phyloP scores from a whole-genome alignment of 2,329 filamentous ascomycete species.

The Exophiala xenobiotica region DNA sequence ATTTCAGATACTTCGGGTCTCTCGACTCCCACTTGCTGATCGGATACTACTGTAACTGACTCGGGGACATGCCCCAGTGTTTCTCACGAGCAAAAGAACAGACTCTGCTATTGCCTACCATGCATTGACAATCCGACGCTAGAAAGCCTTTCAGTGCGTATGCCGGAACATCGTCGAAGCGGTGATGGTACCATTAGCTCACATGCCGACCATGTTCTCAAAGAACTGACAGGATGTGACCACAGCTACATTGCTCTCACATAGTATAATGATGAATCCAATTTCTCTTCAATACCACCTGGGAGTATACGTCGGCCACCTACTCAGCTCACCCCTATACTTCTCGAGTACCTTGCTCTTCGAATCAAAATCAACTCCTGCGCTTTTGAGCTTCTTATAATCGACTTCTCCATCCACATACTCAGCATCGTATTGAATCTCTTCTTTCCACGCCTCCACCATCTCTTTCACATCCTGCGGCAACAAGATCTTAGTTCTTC shows the following conservation, averaged over 20 bases:
- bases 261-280: background rate
- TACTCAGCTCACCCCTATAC: constrained; percentile 21
- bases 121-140: no score
- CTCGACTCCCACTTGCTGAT: no score
- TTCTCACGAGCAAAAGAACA: no score
- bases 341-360: constrained; percentile 15
- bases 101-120: no score
- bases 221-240: background rate
- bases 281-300: constrained; percentile 23
- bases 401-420: constrained; percentile 29
- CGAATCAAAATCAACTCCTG: constrained; percentile 27
- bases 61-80: no score
- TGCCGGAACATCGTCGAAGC: no score
- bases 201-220: no score
- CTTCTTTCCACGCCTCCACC: constrained; percentile 26
- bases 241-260: background rate
- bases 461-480: constrained; percentile 25
- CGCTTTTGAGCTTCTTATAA: constrained; percentile 27
- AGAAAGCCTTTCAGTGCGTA: no score
- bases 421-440: constrained; percentile 26
- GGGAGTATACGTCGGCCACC: constrained; percentile 26
- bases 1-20: no score
- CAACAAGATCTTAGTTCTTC: constrained; percentile 23
- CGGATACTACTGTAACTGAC: no score
- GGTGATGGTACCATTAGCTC: no score